phyloP scores from a whole-genome alignment of 345 rosid genomes.

The Geranium rotundifolium region DNA sequence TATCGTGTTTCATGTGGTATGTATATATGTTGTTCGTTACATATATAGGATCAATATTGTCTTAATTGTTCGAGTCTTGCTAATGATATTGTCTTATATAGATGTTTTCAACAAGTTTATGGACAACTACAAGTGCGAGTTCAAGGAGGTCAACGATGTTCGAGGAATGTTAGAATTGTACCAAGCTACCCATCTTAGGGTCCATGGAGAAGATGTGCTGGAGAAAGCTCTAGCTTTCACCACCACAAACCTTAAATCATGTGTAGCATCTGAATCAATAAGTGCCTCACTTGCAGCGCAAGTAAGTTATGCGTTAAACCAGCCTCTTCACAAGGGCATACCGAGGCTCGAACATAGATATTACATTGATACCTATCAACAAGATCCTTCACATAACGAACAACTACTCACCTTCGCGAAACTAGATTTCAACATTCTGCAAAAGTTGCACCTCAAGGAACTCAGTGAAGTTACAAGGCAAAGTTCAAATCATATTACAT shows the following conservation, averaged over 20 bases:
- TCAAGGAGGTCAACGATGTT: not conserved
- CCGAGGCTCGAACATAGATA: conserved; percentile 7
- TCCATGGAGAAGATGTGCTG: conserved; percentile 9
- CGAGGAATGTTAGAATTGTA: conserved; percentile 6
- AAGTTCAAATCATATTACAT: no score
- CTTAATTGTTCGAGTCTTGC: not conserved
- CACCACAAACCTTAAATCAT: conserved; percentile 2
- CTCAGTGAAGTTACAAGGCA: not conserved
- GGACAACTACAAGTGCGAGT: conserved; percentile 2
- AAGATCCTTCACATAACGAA: conserved; percentile 1
- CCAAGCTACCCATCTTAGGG: no score
- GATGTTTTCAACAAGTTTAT: conserved; percentile 10
- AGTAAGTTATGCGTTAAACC: conserved; percentile 7
- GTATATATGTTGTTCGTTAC: not conserved
- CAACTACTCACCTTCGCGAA: conserved; percentile 7
- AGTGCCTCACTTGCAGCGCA: not conserved
- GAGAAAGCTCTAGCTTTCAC: conserved; percentile 15
- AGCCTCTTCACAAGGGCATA: no score
- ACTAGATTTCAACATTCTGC: conserved; percentile 11
- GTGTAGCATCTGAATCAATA: not conserved
- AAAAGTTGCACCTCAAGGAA: conserved; percentile 8
- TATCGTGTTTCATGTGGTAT: not conserved
- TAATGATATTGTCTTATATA: not conserved
- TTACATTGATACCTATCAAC: conserved; percentile 5
- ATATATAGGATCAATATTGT: no score